Percentiles rank a stretch among this genome's conserved stretches.
phyloP scores from a whole-genome alignment of 2,329 filamentous ascomycete genomes.

The Cordyceps tenuipes region DNA sequence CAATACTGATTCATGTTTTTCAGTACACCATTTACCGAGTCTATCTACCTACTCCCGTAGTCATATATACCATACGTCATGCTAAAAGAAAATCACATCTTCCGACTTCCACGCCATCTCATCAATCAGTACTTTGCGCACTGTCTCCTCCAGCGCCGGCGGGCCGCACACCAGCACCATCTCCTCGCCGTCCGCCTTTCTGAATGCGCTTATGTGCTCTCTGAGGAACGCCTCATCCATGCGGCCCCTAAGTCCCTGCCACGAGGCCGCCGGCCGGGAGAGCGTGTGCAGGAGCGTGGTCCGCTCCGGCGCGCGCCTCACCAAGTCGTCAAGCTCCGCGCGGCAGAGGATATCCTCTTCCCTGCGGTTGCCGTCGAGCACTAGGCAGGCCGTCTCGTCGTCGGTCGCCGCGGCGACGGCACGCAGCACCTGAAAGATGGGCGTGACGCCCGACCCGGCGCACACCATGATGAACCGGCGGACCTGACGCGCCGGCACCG shows the following conservation, averaged over 20 bases:
- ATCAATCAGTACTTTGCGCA: slow-evolving; percentile 37
- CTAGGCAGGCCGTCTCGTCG: slow-evolving; percentile 59
- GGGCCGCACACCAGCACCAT: slow-evolving; percentile 78
- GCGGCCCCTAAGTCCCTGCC: slow-evolving; percentile 61
- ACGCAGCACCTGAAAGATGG: slow-evolving; percentile 74
- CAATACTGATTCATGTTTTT: too few species aligned
- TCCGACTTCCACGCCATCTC: slow-evolving; percentile 63
- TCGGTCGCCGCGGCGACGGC: slow-evolving; percentile 58
- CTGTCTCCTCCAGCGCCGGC: slow-evolving; percentile 61
- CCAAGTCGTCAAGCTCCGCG: slow-evolving; percentile 60
- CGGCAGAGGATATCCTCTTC: slow-evolving; percentile 78
- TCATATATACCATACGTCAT: background rate
- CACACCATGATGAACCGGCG: slow-evolving; percentile 77
- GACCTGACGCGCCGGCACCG: slow-evolving; percentile 37
- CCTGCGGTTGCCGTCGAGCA: slow-evolving; percentile 70
- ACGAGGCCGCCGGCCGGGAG: slow-evolving; percentile 52
- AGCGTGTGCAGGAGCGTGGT: slow-evolving; percentile 64
- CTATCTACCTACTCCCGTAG: background rate
- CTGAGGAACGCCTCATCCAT: slow-evolving; percentile 56
- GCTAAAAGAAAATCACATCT: slow-evolving; percentile 67
- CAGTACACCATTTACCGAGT: background rate
- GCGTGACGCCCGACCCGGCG: slow-evolving; percentile 85
- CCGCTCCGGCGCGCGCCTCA: slow-evolving; percentile 41
- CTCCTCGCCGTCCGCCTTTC: slow-evolving; percentile 32
- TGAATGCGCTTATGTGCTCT: slow-evolving; percentile 42